Evolutionary conservation across 495 filamentous ascomycete species (phyloP), one percentile per base, ranked within the genome.

Genomic region (Penicillium odoratum): DNA sequence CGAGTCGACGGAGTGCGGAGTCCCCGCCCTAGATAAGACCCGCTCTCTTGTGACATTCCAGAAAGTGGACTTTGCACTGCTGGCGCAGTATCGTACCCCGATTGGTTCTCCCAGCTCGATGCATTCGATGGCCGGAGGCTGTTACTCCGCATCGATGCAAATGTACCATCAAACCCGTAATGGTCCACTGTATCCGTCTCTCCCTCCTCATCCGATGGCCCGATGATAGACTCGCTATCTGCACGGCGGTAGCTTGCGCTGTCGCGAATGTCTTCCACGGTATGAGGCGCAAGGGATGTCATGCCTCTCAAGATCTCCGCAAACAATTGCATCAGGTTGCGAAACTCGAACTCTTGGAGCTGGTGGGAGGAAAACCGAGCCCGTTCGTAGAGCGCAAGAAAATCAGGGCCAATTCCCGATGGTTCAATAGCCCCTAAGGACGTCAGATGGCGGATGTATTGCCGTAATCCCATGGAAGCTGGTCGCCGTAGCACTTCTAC

Each of bases 241-340:
- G 58, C 61, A 13, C 58, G 57, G 40, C 45, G 31, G n/a, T 65
- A 71, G 49, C 72, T 71, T 9, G 57, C 67, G 9, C 58, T 69
- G 38, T 67, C 70, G 18, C 66, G 66, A 11, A 76, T 66, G 6
- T 75, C 76, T 3, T 80, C 75, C 28, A 85, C 55, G 5, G 80
- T 64, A 0, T 74, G 72, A 1, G 79, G 69, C 40, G 84, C 76
- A 18, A 92, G 70, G 1, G 82, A 79, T 26, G 76, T 81, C 89
- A 98, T 96, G 7, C 81, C 83, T 28, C 84, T 81, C 26, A 98
- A 67, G 5, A 98, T 75, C 34, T 92, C 87, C 0, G 93, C 85
- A 72, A 97, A 96, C n/a, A 89, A 73, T 51, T 84, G 82, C 93
- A 98, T 96, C 53, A 98, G 73, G 5, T 72, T 69, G n/a, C 89